phyloP scores from a whole-genome alignment of 495 filamentous ascomycete genomes.

The Chaetomidium leptoderma region DNA sequence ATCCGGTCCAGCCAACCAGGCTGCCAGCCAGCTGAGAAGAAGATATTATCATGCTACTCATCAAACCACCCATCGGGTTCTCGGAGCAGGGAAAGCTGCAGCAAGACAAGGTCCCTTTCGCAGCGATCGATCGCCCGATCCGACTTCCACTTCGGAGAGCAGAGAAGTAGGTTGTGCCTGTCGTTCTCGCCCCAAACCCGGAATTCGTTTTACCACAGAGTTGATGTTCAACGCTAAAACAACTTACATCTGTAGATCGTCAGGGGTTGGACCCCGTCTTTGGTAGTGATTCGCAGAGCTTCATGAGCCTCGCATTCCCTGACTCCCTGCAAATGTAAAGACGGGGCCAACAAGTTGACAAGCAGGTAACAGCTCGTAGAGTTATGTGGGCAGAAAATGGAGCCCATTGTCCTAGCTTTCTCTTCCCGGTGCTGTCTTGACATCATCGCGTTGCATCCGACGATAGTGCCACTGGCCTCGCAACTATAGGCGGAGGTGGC shows the following conservation, averaged over 20 bases:
- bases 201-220: background rate
- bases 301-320: too few relatives aligned
- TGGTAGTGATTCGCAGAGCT: background rate
- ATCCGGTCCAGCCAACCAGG: background rate
- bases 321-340: too few relatives aligned
- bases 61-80: background rate
- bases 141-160: background rate
- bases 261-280: background rate
- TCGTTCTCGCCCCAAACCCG: background rate
- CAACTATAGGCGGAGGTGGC: background rate
- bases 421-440: conserved; percentile 6
- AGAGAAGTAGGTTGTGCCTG: background rate
- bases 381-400: too few relatives aligned
- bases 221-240: too few relatives aligned
- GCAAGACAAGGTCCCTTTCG: background rate
- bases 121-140: background rate
- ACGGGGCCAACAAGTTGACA: too few relatives aligned
- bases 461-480: background rate
- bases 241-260: background rate
- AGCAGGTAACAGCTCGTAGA: too few relatives aligned
- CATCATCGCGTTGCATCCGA: conserved; percentile 22
- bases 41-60: background rate
- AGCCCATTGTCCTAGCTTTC: background rate
- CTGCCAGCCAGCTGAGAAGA: background rate
- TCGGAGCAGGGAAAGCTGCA: background rate